Conservation (phyloP, 768 basidiomycete genomes). For the Xerocomus potaroensis region DNA sequence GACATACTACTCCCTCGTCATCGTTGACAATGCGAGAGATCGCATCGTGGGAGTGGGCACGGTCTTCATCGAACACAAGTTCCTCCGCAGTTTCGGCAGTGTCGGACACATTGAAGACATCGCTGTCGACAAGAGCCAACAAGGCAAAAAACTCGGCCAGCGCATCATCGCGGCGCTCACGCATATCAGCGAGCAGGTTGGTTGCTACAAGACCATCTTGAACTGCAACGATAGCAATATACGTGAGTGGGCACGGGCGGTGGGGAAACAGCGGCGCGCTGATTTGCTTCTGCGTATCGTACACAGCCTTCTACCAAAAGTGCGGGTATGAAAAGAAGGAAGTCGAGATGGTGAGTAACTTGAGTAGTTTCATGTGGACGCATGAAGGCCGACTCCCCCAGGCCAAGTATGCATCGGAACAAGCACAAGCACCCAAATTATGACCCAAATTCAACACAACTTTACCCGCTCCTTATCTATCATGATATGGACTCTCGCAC, state of each 20-base stretch:
- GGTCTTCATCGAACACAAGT: slow-evolving; percentile 91
- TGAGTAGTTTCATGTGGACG: not conserved
- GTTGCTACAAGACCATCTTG: slow-evolving; percentile 96
- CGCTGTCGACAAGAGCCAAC: slow-evolving; percentile 81
- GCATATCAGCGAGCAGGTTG: slow-evolving; percentile 70
- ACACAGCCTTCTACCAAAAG: slow-evolving; percentile 91
- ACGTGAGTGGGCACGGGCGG: slow-evolving; percentile 52
- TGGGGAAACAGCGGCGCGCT: slow-evolving; percentile 5
- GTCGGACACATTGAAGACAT: slow-evolving; percentile 99
- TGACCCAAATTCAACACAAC: slow-evolving; percentile 4
- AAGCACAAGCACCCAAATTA: slow-evolving; percentile 14
- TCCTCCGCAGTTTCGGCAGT: slow-evolving; percentile 76
- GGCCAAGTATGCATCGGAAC: slow-evolving; percentile 58
- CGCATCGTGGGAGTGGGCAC: slow-evolving; percentile 79
- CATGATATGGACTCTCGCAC: slow-evolving; percentile 13
- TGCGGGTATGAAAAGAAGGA: slow-evolving; percentile 92
- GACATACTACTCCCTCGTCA: slow-evolving; percentile 84
- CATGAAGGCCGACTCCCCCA: slow-evolving; percentile 26
- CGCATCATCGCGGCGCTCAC: slow-evolving; percentile 85
- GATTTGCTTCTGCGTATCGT: slow-evolving; percentile 2
- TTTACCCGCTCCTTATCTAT: not conserved
- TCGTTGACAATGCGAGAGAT: slow-evolving; percentile 71
- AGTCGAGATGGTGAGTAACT: slow-evolving; percentile 73
- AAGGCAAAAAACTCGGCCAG: slow-evolving; percentile 90
- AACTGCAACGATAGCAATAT: slow-evolving; percentile 91